These are phyloP conservation scores for Skeletonema grethae DNA, from an alignment of 108 stramenopile genomes.

Conservation along the genomic window DNA sequence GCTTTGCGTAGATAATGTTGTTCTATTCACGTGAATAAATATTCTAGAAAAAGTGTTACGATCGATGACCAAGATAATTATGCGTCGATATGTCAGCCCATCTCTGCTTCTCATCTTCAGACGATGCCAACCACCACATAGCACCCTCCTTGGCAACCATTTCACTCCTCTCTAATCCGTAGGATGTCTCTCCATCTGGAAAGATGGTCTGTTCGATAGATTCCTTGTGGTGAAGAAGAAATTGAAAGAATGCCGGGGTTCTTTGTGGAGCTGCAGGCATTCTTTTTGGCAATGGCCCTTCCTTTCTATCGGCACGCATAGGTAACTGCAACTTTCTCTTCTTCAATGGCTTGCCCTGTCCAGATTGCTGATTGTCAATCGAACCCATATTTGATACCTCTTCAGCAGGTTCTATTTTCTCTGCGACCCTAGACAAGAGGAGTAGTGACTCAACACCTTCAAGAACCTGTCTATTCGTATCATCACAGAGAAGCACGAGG, in stretches of 20 bases:
- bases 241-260: neutral
- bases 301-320: neutral
- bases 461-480: neutral
- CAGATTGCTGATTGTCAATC: neutral
- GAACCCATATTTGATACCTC: neutral
- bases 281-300: neutral
- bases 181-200: slow-evolving; percentile 1
- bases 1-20: neutral
- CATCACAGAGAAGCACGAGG: neutral
- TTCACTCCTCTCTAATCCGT: neutral
- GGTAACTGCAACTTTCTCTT: neutral
- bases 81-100: neutral
- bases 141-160: neutral
- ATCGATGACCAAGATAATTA: neutral
- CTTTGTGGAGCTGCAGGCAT: neutral
- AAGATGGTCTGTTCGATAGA: neutral
- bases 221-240: neutral
- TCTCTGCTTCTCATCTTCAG: neutral
- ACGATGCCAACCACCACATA: neutral
- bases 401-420: neutral
- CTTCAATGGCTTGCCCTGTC: neutral
- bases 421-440: neutral
- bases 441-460: neutral
- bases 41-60: neutral
- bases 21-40: neutral